These are phyloP conservation scores for Mycena alexandri DNA, from an alignment of 768 basidiomycete genomes.

Conservation along the genomic window DNA sequence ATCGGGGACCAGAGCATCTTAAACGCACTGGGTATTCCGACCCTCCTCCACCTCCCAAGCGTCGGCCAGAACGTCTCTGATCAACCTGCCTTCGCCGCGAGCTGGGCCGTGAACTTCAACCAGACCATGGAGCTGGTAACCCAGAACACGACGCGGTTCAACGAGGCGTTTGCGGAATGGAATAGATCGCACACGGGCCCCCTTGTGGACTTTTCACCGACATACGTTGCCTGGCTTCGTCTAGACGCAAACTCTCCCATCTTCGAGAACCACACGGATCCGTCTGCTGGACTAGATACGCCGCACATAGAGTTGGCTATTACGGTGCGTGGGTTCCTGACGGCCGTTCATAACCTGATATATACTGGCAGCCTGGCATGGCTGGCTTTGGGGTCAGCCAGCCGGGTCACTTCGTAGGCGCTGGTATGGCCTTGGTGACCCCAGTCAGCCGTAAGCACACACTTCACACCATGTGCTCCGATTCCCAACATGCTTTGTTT, in stretches of 20 bases:
- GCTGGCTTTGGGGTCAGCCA: not conserved
- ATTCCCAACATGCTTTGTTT: too few relatives aligned
- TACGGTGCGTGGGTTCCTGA: too few relatives aligned
- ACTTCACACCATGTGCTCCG: not conserved
- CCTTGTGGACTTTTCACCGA: not conserved
- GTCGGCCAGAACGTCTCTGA: slow-evolving; percentile 1
- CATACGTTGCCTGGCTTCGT: too few relatives aligned
- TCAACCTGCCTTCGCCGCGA: not conserved
- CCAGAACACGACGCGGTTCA: slow-evolving; percentile 1
- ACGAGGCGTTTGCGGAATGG: slow-evolving; percentile 8
- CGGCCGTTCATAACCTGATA: not conserved
- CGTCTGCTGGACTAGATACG: slow-evolving; percentile 10
- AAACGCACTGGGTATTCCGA: not conserved
- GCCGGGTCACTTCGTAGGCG: too few relatives aligned
- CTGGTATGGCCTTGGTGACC: too few relatives aligned
- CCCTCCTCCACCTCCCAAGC: not conserved
- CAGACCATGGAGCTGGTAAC: not conserved
- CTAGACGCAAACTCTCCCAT: too few relatives aligned
- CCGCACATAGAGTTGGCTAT: too few relatives aligned
- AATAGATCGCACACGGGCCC: slow-evolving; percentile 3
- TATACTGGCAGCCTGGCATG: not conserved
- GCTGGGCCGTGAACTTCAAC: slow-evolving; percentile 4
- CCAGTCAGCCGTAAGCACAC: too few relatives aligned
- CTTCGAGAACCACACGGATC: slow-evolving; percentile 37
- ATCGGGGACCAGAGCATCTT: not conserved